Percentiles rank a stretch among this genome's conserved stretches.
Conservation (phyloP, 345 rosid species). For the Eutrema japonicum region DNA sequence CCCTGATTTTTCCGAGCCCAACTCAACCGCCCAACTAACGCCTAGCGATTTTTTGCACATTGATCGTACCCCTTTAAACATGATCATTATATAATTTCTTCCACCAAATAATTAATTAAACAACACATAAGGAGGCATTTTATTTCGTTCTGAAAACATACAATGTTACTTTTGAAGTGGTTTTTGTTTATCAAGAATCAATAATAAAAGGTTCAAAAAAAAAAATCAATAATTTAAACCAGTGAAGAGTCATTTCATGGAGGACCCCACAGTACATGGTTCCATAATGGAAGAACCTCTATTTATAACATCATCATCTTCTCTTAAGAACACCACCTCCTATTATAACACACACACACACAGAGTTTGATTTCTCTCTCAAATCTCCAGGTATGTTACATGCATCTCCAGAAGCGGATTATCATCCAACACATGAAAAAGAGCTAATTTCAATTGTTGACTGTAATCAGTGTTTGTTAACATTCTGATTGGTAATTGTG, state of each 20-base stretch:
- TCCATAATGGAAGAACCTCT: slow-evolving; percentile 48
- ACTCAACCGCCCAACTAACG: too few relatives aligned
- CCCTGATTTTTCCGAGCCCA: too few relatives aligned
- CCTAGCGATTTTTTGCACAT: too few relatives aligned
- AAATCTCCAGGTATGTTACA: slow-evolving; percentile 30
- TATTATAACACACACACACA: slow-evolving; percentile 2
- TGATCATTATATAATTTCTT: neutral
- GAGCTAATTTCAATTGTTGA: neutral
- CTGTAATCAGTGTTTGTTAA: slow-evolving; percentile 50
- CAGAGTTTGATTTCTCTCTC: slow-evolving; percentile 5
- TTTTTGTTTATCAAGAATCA: too few relatives aligned
- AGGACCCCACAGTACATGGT: slow-evolving; percentile 71
- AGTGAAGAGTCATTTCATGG: slow-evolving; percentile 46
- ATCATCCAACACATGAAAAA: neutral
- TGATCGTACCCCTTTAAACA: too few relatives aligned
- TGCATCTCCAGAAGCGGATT: neutral
- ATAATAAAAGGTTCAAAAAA: neutral
- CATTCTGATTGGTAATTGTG: slow-evolving; percentile 28
- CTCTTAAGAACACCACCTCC: slow-evolving; percentile 3
- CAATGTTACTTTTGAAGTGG: neutral
- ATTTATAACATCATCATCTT: slow-evolving; percentile 48
- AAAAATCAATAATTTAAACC: too few relatives aligned
- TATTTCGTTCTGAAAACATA: neutral
- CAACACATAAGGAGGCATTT: neutral
- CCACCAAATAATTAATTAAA: neutral